Evolutionary conservation across 2,329 filamentous ascomycete genomes (phyloP).

Genomic region (Penicillium sp.): DNA sequence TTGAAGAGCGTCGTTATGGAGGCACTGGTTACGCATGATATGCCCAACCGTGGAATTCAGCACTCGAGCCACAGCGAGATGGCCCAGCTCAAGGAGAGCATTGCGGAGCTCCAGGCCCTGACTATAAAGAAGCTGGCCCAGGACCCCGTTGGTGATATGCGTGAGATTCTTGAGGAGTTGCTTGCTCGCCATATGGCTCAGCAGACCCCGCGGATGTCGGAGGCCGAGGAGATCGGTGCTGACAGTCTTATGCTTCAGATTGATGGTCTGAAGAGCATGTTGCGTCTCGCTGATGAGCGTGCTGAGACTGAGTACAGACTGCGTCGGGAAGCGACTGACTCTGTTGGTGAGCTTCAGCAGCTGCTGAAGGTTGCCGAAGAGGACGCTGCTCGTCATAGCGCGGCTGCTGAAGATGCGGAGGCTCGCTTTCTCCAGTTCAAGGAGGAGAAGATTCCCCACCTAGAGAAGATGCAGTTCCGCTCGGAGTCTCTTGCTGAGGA

Average conservation of each 20-base stretch:
- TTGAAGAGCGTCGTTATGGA: constrained; percentile 72
- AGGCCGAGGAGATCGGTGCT: constrained; percentile 59
- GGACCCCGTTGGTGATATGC: constrained; percentile 59
- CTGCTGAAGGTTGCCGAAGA: constrained; percentile 71
- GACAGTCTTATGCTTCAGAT: constrained; percentile 63
- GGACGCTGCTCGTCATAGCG: constrained; percentile 53
- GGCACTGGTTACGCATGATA: constrained; percentile 61
- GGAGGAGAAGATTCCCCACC: constrained; percentile 72
- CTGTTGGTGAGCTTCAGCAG: constrained; percentile 73
- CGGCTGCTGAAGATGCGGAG: constrained; percentile 67
- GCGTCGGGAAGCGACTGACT: constrained; percentile 73
- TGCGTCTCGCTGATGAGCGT: constrained; percentile 67
- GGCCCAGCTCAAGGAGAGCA: constrained; percentile 45
- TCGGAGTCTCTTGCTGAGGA: constrained; percentile 71
- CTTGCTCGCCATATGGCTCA: constrained; percentile 64
- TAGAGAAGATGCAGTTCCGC: constrained; percentile 69
- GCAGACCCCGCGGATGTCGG: constrained; percentile 56
- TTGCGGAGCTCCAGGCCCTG: constrained; percentile 50
- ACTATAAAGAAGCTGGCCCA: constrained; percentile 44
- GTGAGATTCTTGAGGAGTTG: constrained; percentile 67
- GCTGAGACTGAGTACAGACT: constrained; percentile 68
- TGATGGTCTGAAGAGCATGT: constrained; percentile 71
- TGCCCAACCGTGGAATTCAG: constrained; percentile 34
- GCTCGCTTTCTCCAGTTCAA: constrained; percentile 67
- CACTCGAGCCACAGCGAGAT: constrained; percentile 44